A percentile compares a stretch with the other conserved stretches of the same genome.
These are phyloP conservation scores for Psidium guajava DNA, from an alignment of 345 rosid species.

Conservation along the genomic window DNA sequence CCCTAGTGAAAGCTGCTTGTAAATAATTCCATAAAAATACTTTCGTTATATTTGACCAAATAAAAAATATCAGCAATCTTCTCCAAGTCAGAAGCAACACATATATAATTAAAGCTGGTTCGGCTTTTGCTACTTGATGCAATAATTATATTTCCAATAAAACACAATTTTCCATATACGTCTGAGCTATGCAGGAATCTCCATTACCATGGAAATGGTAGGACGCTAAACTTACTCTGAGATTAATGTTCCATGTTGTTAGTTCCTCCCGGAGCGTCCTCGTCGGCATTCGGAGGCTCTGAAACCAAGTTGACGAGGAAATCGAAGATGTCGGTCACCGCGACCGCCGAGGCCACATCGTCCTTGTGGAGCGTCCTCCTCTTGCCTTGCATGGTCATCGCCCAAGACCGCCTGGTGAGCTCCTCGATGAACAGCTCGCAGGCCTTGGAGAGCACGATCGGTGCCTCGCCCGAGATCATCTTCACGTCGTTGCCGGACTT, in stretches of 20 bases:
- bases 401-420: conserved; percentile 46
- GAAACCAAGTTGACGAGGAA: conserved; percentile 40
- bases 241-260: not conserved
- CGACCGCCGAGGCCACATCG: conserved; percentile 53
- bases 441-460: conserved; percentile 49
- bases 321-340: conserved; percentile 42
- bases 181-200: not conserved
- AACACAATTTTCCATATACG: not conserved
- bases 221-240: not conserved
- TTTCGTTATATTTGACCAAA: not conserved
- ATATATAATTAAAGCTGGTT: not conserved
- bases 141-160: not conserved
- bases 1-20: not conserved
- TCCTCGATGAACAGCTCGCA: conserved; percentile 60
- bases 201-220: not conserved
- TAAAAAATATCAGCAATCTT: not conserved
- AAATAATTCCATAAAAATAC: too few species aligned
- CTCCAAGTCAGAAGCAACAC: not conserved
- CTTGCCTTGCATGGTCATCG: conserved; percentile 39
- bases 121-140: not conserved
- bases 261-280: not conserved
- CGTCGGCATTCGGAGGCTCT: not conserved
- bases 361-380: conserved; percentile 49
- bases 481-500: conserved; percentile 44
- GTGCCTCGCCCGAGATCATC: conserved; percentile 64